A percentile compares a stretch with the other conserved stretches of the same genome.
Evolutionary conservation across 2,329 filamentous ascomycete species (phyloP).

Genomic region (Fusarium liriodendri): DNA sequence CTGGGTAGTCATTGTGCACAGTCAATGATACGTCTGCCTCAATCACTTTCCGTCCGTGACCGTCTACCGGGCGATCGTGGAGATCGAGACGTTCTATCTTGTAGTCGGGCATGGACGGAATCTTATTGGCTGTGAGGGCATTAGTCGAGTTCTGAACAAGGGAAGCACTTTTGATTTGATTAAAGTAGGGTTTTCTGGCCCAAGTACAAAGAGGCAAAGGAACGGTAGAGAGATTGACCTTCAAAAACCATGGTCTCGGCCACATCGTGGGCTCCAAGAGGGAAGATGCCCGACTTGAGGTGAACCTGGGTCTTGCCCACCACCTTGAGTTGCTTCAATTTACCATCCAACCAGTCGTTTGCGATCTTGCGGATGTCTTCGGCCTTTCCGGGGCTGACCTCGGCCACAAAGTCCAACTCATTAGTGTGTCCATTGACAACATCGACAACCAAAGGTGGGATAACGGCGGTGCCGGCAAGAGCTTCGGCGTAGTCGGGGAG

Average conservation of each 20-base stretch:
- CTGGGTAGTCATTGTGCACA: constrained; percentile 80
- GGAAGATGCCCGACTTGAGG: constrained; percentile 82
- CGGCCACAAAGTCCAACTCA: constrained; percentile 80
- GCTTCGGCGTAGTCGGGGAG: constrained; percentile 85
- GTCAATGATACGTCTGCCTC: constrained; percentile 81
- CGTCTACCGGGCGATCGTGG: constrained; percentile 71
- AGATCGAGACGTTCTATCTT: constrained; percentile 85
- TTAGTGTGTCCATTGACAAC: constrained; percentile 84
- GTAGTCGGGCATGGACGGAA: constrained; percentile 84
- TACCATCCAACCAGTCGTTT: constrained; percentile 89
- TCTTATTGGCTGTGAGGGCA: constrained; percentile 66
- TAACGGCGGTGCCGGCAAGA: constrained; percentile 78
- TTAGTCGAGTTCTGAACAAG: constrained; percentile 44
- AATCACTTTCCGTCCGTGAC: constrained; percentile 71
- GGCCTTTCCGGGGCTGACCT: constrained; percentile 80
- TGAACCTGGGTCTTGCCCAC: constrained; percentile 78
- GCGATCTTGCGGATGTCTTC: constrained; percentile 83
- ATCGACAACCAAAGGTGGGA: constrained; percentile 81
- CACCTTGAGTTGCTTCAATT: constrained; percentile 76
- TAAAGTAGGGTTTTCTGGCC: constrained; percentile 65
- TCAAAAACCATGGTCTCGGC: constrained; percentile 82
- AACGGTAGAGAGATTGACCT: constrained; percentile 80
- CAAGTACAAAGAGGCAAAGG: constrained; percentile 70
- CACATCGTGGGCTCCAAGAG: constrained; percentile 80
- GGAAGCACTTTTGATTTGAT: constrained; percentile 38